These are phyloP conservation scores for Cadophora luteo-olivacea DNA, from an alignment of 2,329 filamentous ascomycete species.

Conservation along the genomic window DNA sequence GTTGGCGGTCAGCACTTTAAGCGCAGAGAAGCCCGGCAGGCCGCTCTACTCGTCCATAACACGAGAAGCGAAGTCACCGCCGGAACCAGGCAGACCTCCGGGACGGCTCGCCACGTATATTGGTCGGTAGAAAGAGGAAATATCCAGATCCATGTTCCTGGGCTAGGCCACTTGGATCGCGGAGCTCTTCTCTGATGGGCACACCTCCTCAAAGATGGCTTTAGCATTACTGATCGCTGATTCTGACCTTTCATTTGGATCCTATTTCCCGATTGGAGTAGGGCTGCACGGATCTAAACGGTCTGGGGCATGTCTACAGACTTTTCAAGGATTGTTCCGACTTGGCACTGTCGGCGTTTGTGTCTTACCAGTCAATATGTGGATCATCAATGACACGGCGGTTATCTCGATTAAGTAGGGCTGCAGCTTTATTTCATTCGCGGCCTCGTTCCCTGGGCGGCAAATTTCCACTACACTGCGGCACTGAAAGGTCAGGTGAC, in stretches of 20 bases:
- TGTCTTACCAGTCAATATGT: neutral
- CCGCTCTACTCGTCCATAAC: neutral
- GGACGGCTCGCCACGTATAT: neutral
- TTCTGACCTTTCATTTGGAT: neutral
- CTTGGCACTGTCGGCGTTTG: neutral
- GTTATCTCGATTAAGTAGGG: constrained; percentile 16
- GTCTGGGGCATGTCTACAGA: neutral
- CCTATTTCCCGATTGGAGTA: neutral
- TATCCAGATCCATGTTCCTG: neutral
- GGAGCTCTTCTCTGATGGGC: neutral
- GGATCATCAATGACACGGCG: neutral
- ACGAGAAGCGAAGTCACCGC: constrained; percentile 6
- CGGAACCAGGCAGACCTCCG: neutral
- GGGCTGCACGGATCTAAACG: neutral
- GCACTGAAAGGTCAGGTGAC: neutral
- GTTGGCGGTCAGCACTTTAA: constrained; percentile 6
- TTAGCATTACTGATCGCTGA: neutral
- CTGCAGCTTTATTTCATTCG: neutral
- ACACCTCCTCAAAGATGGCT: neutral
- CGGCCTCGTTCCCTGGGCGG: neutral
- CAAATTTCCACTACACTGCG: neutral
- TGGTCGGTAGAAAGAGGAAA: neutral
- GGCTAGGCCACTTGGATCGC: neutral
- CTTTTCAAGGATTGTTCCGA: neutral
- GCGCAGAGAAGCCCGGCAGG: neutral